Conservation (phyloP, 192 early-diverging fungal species). For the Obelidium mucronatum region DNA sequence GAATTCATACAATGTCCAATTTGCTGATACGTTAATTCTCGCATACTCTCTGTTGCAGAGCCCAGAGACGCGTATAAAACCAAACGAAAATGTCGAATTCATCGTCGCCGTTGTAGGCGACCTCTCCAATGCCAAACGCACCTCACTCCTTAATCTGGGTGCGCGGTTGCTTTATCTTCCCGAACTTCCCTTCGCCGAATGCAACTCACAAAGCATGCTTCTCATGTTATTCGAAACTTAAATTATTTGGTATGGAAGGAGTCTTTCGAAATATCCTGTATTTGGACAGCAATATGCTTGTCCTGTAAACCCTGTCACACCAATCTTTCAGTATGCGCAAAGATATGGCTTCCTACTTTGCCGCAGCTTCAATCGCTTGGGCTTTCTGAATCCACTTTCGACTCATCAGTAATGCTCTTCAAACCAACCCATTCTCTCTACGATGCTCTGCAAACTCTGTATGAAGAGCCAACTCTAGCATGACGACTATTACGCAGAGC, state of each 20-base stretch:
- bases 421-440: too few species aligned
- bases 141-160: neutral
- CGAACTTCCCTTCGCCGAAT: neutral
- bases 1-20: neutral
- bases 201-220: neutral
- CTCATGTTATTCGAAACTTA: conserved; percentile 5
- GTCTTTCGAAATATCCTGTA: neutral
- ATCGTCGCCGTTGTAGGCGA: conserved; percentile 8
- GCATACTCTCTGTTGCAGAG: neutral
- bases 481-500: neutral
- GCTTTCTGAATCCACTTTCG: neutral
- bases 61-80: neutral
- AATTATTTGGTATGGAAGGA: neutral
- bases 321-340: neutral
- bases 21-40: conserved; percentile 1
- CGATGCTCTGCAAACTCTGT: too few species aligned
- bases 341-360: too few species aligned
- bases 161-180: neutral
- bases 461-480: too few species aligned
- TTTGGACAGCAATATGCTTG: neutral
- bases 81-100: neutral
- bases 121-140: neutral
- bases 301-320: neutral
- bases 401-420: conserved; percentile 1
- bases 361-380: neutral